Percentiles rank a stretch among this genome's conserved stretches.
phyloP scores from a whole-genome alignment of 495 filamentous ascomycete genomes.

The Parmelia sp. region DNA sequence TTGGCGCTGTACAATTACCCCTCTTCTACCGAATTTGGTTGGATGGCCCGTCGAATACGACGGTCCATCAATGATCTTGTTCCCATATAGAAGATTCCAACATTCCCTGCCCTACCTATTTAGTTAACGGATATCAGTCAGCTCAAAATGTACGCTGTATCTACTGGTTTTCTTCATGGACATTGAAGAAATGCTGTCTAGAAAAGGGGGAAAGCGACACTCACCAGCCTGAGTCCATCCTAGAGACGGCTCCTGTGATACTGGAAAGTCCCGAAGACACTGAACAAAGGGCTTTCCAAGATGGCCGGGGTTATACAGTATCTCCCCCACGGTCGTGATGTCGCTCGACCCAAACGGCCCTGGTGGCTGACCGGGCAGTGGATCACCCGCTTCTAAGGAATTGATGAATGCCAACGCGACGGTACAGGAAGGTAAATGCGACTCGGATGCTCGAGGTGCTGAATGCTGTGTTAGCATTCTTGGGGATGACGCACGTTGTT shows the following conservation, averaged over 20 bases:
- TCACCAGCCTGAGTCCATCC: not conserved
- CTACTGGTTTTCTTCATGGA: too few relatives aligned
- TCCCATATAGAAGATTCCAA: not conserved
- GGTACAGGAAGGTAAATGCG: not conserved
- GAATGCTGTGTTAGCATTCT: not conserved
- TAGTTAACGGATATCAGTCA: too few relatives aligned
- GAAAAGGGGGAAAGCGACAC: not conserved
- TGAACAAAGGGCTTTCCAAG: not conserved
- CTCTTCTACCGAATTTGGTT: not conserved
- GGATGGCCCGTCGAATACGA: not conserved
- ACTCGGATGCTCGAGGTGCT: not conserved
- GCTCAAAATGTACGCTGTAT: too few relatives aligned
- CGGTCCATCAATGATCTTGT: not conserved
- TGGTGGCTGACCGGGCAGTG: not conserved
- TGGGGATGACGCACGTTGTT: not conserved
- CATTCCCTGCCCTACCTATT: not conserved
- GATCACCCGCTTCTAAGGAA: not conserved
- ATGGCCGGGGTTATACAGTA: not conserved
- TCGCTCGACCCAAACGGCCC: not conserved
- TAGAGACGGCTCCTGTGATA: not conserved
- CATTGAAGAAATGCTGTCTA: not conserved
- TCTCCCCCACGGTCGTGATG: not conserved
- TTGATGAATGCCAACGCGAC: not conserved
- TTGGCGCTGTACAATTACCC: too few relatives aligned
- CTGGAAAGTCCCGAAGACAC: not conserved